Conservation (phyloP, 495 filamentous ascomycete genomes). For the Mytilinidion resinicola region DNA sequence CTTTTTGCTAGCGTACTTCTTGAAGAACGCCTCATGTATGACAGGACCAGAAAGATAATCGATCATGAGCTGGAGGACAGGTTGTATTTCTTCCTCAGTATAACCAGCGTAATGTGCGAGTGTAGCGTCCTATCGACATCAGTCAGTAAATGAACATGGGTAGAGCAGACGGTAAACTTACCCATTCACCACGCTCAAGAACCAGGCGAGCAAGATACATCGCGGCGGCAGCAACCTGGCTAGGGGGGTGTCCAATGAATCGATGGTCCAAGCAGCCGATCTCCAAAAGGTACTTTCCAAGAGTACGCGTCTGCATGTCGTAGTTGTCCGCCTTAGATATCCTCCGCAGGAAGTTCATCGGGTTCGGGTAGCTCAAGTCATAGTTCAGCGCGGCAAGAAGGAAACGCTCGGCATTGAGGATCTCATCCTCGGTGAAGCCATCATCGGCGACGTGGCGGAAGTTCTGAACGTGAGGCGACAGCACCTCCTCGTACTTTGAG, state of each 20-base stretch:
- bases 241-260: slow-evolving; percentile 80
- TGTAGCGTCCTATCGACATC: slow-evolving; percentile 61
- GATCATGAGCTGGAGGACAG: slow-evolving; percentile 89
- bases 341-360: slow-evolving; percentile 97
- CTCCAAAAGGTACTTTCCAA: slow-evolving; percentile 98
- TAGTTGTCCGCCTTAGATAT: slow-evolving; percentile 99
- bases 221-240: slow-evolving; percentile 80
- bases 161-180: slow-evolving; percentile 41
- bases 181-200: slow-evolving; percentile 83
- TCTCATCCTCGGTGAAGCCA: slow-evolving; percentile 91
- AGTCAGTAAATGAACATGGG: slow-evolving; percentile 19
- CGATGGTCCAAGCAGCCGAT: slow-evolving; percentile 91
- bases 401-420: slow-evolving; percentile 93
- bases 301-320: slow-evolving; percentile 91
- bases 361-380: slow-evolving; percentile 96
- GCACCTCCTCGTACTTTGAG: slow-evolving; percentile 96
- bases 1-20: slow-evolving; percentile 98
- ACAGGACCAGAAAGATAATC: slow-evolving; percentile 88
- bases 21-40: slow-evolving; percentile 93
- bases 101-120: slow-evolving; percentile 93
- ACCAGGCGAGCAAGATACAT: slow-evolving; percentile 94
- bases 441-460: slow-evolving; percentile 96
- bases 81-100: slow-evolving; percentile 82
- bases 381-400: slow-evolving; percentile 86
- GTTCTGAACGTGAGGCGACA: slow-evolving; percentile 93